A percentile compares a stretch with the other conserved stretches of the same genome.
These are phyloP conservation scores for Nitzschia inconspicua DNA, from an alignment of 108 stramenopile species.

Conservation along the genomic window DNA sequence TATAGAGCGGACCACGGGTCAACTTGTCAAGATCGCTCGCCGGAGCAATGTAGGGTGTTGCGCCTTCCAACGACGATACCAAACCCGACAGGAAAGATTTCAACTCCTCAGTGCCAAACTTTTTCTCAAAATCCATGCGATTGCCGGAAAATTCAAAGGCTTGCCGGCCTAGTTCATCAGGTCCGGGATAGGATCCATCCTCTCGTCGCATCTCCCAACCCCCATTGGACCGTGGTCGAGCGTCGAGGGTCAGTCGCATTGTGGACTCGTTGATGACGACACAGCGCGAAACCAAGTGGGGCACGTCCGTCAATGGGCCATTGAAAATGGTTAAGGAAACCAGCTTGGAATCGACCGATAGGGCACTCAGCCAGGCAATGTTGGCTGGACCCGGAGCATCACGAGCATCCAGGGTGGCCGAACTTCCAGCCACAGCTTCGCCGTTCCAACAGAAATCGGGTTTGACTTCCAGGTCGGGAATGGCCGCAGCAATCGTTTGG, in stretches of 20 bases:
- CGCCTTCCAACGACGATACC: slow-evolving; percentile 45
- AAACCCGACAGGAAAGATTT: slow-evolving; percentile 28
- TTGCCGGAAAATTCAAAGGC: slow-evolving; percentile 72
- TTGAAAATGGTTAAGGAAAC: slow-evolving; percentile 71
- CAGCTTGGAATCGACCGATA: slow-evolving; percentile 39
- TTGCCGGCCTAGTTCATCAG: slow-evolving; percentile 69
- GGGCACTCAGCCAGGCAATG: slow-evolving; percentile 65
- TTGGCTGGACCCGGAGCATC: slow-evolving; percentile 80
- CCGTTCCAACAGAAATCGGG: slow-evolving; percentile 48
- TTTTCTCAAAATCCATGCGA: slow-evolving; percentile 56
- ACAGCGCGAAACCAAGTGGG: slow-evolving; percentile 64
- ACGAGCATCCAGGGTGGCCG: slow-evolving; percentile 47
- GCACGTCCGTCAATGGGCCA: slow-evolving; percentile 76
- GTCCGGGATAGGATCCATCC: slow-evolving; percentile 73
- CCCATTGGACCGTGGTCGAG: slow-evolving; percentile 75
- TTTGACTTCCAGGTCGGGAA: slow-evolving; percentile 60
- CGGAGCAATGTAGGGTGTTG: slow-evolving; percentile 1
- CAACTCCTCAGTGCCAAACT: slow-evolving; percentile 68
- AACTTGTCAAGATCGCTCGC: slow-evolving; percentile 53
- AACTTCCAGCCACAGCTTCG: slow-evolving; percentile 20
- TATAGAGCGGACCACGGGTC: slow-evolving; percentile 53
- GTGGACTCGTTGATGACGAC: slow-evolving; percentile 18
- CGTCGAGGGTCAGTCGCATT: slow-evolving; percentile 53
- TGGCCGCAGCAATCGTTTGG: slow-evolving; percentile 46
- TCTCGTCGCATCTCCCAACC: slow-evolving; percentile 61